A percentile compares a stretch with the other conserved stretches of the same genome.
phyloP scores from a whole-genome alignment of 768 basidiomycete species.

The Hericium coralloides region DNA sequence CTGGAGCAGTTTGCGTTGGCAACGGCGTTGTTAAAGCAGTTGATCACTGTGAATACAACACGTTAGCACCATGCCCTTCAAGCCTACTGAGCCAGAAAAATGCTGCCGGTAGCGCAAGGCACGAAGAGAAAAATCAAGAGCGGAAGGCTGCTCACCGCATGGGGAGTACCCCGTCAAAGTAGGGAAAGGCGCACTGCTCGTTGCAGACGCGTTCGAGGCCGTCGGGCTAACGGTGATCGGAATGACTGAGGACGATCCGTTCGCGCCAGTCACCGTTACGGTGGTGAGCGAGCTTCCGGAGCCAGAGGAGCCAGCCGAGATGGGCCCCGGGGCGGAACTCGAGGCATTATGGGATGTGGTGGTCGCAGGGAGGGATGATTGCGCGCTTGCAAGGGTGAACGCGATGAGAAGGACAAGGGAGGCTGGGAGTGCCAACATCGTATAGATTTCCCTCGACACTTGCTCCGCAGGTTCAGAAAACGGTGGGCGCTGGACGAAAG shows the following conservation, averaged over 20 bases:
- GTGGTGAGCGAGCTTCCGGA: conserved; percentile 2
- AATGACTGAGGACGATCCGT: conserved; percentile 10
- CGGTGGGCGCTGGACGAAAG: background rate
- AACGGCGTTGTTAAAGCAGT: conserved; percentile 33
- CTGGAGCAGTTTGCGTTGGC: conserved; percentile 33
- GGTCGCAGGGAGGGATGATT: background rate
- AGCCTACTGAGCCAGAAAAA: too few relatives aligned
- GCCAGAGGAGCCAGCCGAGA: background rate
- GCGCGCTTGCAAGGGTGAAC: background rate
- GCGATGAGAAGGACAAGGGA: conserved; percentile 5
- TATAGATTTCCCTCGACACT: background rate
- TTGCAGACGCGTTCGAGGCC: background rate
- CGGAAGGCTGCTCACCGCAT: conserved; percentile 5
- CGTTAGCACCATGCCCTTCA: background rate
- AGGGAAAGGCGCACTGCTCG: conserved; percentile 6
- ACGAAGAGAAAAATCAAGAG: background rate
- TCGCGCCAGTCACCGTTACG: conserved; percentile 9
- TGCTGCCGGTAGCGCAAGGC: too few relatives aligned
- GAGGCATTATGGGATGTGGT: background rate
- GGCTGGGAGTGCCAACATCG: conserved; percentile 1
- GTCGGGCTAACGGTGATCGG: conserved; percentile 9
- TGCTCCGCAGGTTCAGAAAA: background rate
- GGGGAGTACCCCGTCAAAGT: conserved; percentile 2
- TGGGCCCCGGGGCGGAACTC: background rate
- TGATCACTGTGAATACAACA: conserved; percentile 26